These are phyloP conservation scores for Ophiocordyceps camponoti-floridani DNA, from an alignment of 2,329 filamentous ascomycete genomes.

Conservation along the genomic window DNA sequence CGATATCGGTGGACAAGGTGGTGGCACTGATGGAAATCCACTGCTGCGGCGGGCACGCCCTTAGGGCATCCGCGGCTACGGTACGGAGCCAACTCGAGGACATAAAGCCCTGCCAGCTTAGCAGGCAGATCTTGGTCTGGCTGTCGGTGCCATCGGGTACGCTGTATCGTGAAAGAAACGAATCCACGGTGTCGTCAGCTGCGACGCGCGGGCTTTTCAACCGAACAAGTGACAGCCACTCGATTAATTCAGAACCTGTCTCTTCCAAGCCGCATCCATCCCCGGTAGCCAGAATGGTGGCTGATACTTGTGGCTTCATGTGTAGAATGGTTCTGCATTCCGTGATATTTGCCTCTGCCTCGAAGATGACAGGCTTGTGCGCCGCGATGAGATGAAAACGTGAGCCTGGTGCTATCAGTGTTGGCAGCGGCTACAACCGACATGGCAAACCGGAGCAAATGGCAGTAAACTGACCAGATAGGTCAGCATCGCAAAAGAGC, in stretches of 20 bases:
- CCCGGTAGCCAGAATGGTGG: conserved; percentile 12
- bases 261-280: conserved; percentile 40
- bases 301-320: conserved; percentile 9
- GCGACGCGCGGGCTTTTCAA: conserved; percentile 47
- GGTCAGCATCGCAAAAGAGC: conserved; percentile 53
- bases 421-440: background rate
- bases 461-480: conserved; percentile 8
- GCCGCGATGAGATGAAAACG: conserved; percentile 28
- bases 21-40: conserved; percentile 40
- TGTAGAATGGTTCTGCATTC: conserved; percentile 6
- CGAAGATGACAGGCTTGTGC: conserved; percentile 25
- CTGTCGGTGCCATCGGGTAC: conserved; percentile 24
- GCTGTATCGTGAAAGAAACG: conserved; percentile 50
- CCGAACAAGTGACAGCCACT: conserved; percentile 56
- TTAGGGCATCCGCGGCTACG: conserved; percentile 26
- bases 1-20: conserved; percentile 27
- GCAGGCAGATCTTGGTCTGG: conserved; percentile 22
- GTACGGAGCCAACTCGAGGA: conserved; percentile 31
- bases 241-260: conserved; percentile 44
- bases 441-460: background rate
- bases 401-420: conserved; percentile 16
- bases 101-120: conserved; percentile 44
- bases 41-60: conserved; percentile 20
- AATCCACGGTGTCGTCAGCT: conserved; percentile 40
- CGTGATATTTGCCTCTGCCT: conserved; percentile 9